Conservation (phyloP, 768 basidiomycete genomes). For the Rhizopogon sp. region DNA sequence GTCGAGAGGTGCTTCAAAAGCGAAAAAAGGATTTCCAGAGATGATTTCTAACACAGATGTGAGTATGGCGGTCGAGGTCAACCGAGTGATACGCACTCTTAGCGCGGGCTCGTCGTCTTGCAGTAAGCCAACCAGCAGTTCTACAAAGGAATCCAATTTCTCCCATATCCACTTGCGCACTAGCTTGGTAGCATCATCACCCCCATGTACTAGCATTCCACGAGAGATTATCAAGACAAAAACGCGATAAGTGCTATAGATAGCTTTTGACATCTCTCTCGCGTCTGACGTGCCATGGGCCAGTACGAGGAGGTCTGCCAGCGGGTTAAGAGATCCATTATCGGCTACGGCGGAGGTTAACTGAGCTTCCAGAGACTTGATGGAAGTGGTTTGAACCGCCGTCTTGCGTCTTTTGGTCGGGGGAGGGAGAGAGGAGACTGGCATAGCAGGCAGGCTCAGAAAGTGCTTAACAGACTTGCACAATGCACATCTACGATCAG, state of each 20-base stretch:
- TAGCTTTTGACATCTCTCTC: constrained; percentile 60
- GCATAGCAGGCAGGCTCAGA: constrained; percentile 13
- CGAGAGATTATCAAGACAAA: constrained; percentile 61
- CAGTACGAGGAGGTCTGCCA: constrained; percentile 70
- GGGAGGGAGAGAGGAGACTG: constrained; percentile 45
- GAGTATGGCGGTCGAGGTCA: neutral
- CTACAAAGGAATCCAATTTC: constrained; percentile 63
- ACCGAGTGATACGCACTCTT: constrained; percentile 45
- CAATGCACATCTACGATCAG: no score
- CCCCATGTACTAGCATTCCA: constrained; percentile 47
- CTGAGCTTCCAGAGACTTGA: constrained; percentile 49
- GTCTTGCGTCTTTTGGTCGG: constrained; percentile 47
- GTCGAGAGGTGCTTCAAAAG: constrained; percentile 76
- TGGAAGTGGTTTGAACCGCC: constrained; percentile 14
- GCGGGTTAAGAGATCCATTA: constrained; percentile 66
- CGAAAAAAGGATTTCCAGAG: constrained; percentile 72
- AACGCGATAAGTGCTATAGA: constrained; percentile 79
- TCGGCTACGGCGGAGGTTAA: constrained; percentile 48
- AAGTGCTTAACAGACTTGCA: neutral
- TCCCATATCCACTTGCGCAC: constrained; percentile 82
- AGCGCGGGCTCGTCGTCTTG: constrained; percentile 74
- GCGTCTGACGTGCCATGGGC: constrained; percentile 44
- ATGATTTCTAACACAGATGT: constrained; percentile 45
- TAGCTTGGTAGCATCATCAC: constrained; percentile 47
- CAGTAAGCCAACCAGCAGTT: constrained; percentile 63